These are phyloP conservation scores for Mucor saturninus DNA, from an alignment of 371 early-diverging fungal genomes.

Conservation along the genomic window DNA sequence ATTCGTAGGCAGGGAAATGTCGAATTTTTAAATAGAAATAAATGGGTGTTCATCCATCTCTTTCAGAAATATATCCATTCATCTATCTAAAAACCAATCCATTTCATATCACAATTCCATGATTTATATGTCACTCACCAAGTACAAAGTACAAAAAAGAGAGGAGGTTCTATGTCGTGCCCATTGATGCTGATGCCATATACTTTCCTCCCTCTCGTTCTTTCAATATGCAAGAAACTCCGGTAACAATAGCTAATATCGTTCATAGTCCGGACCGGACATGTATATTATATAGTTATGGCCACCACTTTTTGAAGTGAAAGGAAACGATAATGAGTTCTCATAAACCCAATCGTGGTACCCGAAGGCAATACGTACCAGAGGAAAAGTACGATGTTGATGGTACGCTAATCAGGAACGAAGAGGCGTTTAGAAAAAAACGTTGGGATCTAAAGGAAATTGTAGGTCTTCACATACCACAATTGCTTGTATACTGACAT, in stretches of 20 bases:
- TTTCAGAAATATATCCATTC: constrained; percentile 8
- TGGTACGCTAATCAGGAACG: constrained; percentile 42
- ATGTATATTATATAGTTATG: not conserved
- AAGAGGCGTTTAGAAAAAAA: constrained; percentile 31
- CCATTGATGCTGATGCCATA: constrained; percentile 2
- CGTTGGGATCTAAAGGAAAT: constrained; percentile 49
- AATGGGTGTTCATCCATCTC: constrained; percentile 3
- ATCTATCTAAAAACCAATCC: constrained; percentile 12
- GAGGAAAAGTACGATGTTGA: constrained; percentile 48
- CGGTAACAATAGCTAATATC: not conserved
- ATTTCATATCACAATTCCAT: constrained; percentile 1
- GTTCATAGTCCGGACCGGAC: not conserved
- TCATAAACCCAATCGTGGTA: not conserved
- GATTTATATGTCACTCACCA: constrained; percentile 23
- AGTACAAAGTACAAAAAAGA: constrained; percentile 43
- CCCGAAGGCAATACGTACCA: constrained; percentile 32
- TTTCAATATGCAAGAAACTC: constrained; percentile 1
- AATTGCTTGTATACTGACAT: not conserved
- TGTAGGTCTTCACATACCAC: constrained; percentile 24
- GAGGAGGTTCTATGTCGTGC: constrained; percentile 18
- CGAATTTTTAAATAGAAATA: not conserved
- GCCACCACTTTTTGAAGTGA: not conserved
- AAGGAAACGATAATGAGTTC: not conserved
- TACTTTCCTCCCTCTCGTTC: constrained; percentile 3
- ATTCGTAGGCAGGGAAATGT: not conserved